Conservation (phyloP, 2,329 filamentous ascomycete species). For the Phyllosticta paracitricarpa region DNA sequence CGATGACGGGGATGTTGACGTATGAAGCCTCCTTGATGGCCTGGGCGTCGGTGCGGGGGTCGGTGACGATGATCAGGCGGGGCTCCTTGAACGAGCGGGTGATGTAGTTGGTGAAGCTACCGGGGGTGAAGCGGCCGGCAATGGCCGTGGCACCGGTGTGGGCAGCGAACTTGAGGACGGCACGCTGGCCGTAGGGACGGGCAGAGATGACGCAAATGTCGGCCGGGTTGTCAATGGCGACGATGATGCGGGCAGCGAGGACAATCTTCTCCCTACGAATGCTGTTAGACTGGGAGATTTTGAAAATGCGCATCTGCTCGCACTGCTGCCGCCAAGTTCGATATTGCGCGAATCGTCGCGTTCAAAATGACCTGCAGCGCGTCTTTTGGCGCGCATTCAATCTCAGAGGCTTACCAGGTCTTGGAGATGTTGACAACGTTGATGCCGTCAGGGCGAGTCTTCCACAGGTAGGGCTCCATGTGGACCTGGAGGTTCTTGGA, state of each 20-base stretch:
- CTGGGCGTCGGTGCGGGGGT: conserved; percentile 98
- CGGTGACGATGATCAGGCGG: conserved; percentile 97
- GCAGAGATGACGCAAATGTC: conserved; percentile 94
- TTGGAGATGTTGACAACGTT: conserved; percentile 99
- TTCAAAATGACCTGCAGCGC: not conserved
- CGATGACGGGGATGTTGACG: conserved; percentile 99
- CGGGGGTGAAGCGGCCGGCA: conserved; percentile 98
- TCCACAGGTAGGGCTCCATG: conserved; percentile 99
- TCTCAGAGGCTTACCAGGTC: conserved; percentile 70
- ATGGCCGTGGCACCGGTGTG: conserved; percentile 98
- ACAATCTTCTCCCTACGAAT: conserved; percentile 95
- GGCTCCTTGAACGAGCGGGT: conserved; percentile 99
- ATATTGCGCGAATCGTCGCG: not conserved
- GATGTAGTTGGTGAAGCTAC: conserved; percentile 99
- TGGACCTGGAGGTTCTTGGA: conserved; percentile 99
- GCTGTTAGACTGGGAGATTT: conserved; percentile 6
- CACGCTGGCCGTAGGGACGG: conserved; percentile 98
- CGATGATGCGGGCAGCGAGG: conserved; percentile 96
- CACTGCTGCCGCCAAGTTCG: not conserved
- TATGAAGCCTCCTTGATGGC: conserved; percentile 99
- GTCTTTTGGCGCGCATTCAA: not conserved
- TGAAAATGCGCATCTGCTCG: not conserved
- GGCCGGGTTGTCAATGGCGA: conserved; percentile 97
- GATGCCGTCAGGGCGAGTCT: conserved; percentile 96
- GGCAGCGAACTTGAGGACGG: conserved; percentile 97